phyloP scores from a whole-genome alignment of 2,329 filamentous ascomycete genomes.

The Sporothrix brasiliensis region DNA sequence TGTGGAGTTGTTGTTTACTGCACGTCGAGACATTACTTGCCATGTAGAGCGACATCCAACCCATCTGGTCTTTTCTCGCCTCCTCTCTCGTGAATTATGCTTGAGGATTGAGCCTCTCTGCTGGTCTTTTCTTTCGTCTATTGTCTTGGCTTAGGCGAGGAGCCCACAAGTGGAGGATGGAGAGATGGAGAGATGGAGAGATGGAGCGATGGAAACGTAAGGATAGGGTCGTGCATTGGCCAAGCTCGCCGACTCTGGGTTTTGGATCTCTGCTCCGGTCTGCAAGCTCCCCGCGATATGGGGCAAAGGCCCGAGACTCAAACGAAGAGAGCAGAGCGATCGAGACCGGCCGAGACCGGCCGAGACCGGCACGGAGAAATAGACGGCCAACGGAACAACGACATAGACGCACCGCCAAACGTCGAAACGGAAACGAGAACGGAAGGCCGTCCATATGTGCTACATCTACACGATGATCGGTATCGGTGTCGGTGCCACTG shows the following conservation, averaged over 20 bases:
- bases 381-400: too few species aligned
- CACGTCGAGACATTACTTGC: not conserved
- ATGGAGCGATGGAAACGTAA: too few species aligned
- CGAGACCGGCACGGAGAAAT: not conserved
- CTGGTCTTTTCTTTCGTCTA: not conserved
- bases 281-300: conserved; percentile 1
- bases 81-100: not conserved
- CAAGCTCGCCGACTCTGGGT: not conserved
- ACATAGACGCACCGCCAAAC: too few species aligned
- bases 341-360: not conserved
- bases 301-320: conserved; percentile 1
- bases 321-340: not conserved
- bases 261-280: not conserved
- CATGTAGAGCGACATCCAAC: too few species aligned
- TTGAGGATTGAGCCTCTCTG: not conserved
- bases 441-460: not conserved
- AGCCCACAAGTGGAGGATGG: not conserved
- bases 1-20: not conserved
- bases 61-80: not conserved
- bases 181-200: not conserved
- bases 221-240: too few species aligned
- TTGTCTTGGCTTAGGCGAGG: conserved; percentile 3
- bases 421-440: too few species aligned
- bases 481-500: not conserved
- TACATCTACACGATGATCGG: too few species aligned